A percentile compares a stretch with the other conserved stretches of the same genome.
phyloP scores from a whole-genome alignment of 1,139 yeast genomes.

The Wickerhamiella infanticola region DNA sequence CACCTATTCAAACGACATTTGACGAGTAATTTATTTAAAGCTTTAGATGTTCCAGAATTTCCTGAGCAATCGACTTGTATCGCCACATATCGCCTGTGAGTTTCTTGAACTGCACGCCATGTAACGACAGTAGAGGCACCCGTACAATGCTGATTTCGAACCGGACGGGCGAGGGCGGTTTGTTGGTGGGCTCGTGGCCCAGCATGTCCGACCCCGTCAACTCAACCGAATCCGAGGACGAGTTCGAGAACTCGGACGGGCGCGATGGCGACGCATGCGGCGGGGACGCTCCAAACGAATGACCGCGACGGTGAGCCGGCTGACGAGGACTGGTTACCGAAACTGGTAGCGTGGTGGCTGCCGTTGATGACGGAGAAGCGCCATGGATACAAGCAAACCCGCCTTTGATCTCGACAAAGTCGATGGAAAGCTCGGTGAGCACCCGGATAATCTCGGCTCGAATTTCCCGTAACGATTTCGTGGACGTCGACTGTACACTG shows the following conservation, averaged over 20 bases:
- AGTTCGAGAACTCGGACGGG: conserved; percentile 2
- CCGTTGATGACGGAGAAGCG: neutral
- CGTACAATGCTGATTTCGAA: conserved; percentile 89
- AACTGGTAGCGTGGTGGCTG: neutral
- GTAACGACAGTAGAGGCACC: conserved; percentile 78
- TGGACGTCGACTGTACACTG: conserved; percentile 89
- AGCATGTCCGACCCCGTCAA: conserved; percentile 24
- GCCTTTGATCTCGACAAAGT: conserved; percentile 81
- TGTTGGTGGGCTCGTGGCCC: conserved; percentile 8
- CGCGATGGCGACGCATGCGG: conserved; percentile 1
- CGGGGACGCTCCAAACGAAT: neutral
- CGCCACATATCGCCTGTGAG: conserved; percentile 91
- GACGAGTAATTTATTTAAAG: conserved; percentile 21
- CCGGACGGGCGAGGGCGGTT: conserved; percentile 40
- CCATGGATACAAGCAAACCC: conserved; percentile 65
- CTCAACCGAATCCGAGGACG: conserved; percentile 24
- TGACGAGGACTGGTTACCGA: neutral
- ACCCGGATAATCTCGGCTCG: conserved; percentile 73
- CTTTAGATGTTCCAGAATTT: conserved; percentile 63
- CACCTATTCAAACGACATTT: neutral
- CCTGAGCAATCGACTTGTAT: conserved; percentile 85
- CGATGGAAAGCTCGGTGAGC: conserved; percentile 60
- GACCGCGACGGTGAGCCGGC: conserved; percentile 3
- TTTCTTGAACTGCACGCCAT: conserved; percentile 91
- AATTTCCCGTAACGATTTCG: conserved; percentile 79